These are phyloP conservation scores for Capronia epimyces DNA, from an alignment of 2,329 filamentous ascomycete species.

Conservation along the genomic window DNA sequence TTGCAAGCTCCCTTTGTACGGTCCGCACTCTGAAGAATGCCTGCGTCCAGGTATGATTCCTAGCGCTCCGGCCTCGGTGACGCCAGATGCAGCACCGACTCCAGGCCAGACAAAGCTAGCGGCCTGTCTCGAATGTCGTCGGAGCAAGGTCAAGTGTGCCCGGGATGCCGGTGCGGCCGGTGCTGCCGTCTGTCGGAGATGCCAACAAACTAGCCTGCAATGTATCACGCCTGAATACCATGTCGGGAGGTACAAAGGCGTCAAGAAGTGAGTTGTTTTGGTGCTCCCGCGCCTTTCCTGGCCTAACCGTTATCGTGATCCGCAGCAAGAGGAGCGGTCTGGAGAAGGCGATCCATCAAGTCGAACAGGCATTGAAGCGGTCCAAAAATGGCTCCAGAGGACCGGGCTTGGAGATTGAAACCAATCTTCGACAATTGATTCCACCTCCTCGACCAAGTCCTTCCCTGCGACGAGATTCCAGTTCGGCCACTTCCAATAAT, in stretches of 20 bases:
- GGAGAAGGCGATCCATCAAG: constrained; percentile 68
- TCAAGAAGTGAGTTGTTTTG: constrained; percentile 60
- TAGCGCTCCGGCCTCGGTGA: constrained; percentile 10
- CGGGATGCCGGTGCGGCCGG: constrained; percentile 48
- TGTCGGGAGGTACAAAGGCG: constrained; percentile 66
- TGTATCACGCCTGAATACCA: constrained; percentile 69
- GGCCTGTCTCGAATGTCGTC: constrained; percentile 56
- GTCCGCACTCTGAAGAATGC: too few relatives aligned
- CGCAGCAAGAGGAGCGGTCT: constrained; percentile 65
- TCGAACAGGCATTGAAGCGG: constrained; percentile 62
- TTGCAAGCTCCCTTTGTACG: too few relatives aligned
- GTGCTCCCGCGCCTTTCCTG: not conserved
- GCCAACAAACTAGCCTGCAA: constrained; percentile 52
- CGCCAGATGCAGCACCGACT: constrained; percentile 13
- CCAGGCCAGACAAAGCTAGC: constrained; percentile 23
- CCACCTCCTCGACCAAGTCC: constrained; percentile 44
- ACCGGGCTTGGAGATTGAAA: constrained; percentile 41
- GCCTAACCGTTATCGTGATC: constrained; percentile 18
- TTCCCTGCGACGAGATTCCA: constrained; percentile 7
- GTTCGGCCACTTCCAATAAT: constrained; percentile 1
- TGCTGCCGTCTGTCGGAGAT: constrained; percentile 56
- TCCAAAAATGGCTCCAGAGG: constrained; percentile 45
- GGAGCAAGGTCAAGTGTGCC: constrained; percentile 64
- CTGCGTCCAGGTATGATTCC: constrained; percentile 20
- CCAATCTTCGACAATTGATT: constrained; percentile 49